These are phyloP conservation scores for Oryza punctata DNA, from an alignment of 176 grass and related monocot genomes.

Conservation along the genomic window DNA sequence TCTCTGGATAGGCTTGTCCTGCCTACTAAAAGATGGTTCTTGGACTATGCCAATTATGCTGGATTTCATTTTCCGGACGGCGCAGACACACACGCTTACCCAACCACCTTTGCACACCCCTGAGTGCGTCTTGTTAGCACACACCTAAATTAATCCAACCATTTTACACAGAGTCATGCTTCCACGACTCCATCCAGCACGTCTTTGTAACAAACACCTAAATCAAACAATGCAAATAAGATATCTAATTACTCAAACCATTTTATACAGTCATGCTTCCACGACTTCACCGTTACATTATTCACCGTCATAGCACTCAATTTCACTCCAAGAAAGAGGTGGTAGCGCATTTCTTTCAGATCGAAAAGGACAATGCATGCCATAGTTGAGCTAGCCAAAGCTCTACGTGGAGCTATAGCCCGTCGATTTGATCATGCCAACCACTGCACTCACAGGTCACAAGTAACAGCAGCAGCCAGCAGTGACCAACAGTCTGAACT, in stretches of 20 bases:
- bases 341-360: neutral
- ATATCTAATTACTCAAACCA: too few relatives aligned
- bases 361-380: neutral
- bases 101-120: neutral
- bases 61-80: neutral
- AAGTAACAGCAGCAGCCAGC: neutral
- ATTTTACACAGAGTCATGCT: neutral
- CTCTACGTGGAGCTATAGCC: neutral
- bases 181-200: neutral
- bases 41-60: conserved; percentile 10
- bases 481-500: neutral
- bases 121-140: neutral
- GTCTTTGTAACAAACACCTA: too few relatives aligned
- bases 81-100: neutral
- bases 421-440: neutral
- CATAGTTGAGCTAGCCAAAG: neutral
- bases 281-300: neutral
- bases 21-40: conserved; percentile 3
- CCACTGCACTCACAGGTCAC: neutral
- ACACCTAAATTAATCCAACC: neutral
- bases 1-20: neutral
- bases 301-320: neutral
- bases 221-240: too few relatives aligned
- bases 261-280: too few relatives aligned
- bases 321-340: neutral